Conservation (phyloP, 257 asterid genomes). For the Solanum sitiens region DNA sequence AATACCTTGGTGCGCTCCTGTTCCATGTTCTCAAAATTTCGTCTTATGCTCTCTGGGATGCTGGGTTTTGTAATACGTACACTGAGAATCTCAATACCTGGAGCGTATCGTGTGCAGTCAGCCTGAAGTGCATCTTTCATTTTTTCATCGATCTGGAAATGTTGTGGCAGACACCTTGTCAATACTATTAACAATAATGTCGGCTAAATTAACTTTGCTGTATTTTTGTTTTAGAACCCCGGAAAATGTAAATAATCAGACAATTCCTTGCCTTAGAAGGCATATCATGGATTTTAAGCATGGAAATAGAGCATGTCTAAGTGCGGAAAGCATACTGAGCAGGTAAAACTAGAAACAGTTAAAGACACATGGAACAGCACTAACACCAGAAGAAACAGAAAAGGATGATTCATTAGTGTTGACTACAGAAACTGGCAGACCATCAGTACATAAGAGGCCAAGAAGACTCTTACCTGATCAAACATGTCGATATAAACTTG, state of each 20-base stretch:
- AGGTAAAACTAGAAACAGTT: not conserved
- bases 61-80: slow-evolving; percentile 94
- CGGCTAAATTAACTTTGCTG: not conserved
- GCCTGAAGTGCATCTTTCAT: slow-evolving; percentile 99
- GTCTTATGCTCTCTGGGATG: slow-evolving; percentile 80
- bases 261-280: not conserved
- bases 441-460: not conserved
- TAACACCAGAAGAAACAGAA: not conserved
- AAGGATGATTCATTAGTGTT: not conserved
- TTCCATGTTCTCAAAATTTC: slow-evolving; percentile 91
- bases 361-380: not conserved
- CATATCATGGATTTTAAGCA: not conserved
- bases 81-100: slow-evolving; percentile 91
- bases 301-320: not conserved
- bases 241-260: not conserved
- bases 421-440: not conserved
- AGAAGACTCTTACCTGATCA: slow-evolving; percentile 59
- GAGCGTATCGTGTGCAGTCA: slow-evolving; percentile 97
- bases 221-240: not conserved
- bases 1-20: slow-evolving; percentile 95
- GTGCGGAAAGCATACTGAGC: not conserved
- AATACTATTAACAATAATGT: not conserved
- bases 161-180: not conserved
- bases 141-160: slow-evolving; percentile 82
- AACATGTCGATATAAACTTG: slow-evolving; percentile 98